phyloP scores from a whole-genome alignment of 176 grass and related monocot species.

The Hordeum vulgare region MorexV3_pseudomolecules_assembly NC_058519.1:389968245-389968744 shows the following conservation, averaged over 20 bases:
- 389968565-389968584: slow-evolving; percentile 16
- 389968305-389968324: neutral
- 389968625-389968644: slow-evolving; percentile 31
- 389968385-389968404: neutral
- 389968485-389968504: slow-evolving; percentile 18
- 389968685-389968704: neutral
- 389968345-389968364: neutral
- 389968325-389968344: neutral
- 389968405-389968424: neutral
- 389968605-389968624: slow-evolving; percentile 36
- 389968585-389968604: slow-evolving; percentile 34
- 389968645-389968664: slow-evolving; percentile 5
- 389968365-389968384: neutral
- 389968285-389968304: neutral
- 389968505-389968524: neutral
- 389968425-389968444: neutral
- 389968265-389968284: slow-evolving; percentile 4
- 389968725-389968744: neutral
- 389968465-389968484: slow-evolving; percentile 31
- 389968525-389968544: neutral
- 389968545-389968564: slow-evolving; percentile 10
- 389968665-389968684: neutral
- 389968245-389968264: neutral
- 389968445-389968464: slow-evolving; percentile 34
- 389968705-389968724: neutral